Conservation (phyloP, 2,329 filamentous ascomycete species). For the Plectosphaerella sp. region DNA sequence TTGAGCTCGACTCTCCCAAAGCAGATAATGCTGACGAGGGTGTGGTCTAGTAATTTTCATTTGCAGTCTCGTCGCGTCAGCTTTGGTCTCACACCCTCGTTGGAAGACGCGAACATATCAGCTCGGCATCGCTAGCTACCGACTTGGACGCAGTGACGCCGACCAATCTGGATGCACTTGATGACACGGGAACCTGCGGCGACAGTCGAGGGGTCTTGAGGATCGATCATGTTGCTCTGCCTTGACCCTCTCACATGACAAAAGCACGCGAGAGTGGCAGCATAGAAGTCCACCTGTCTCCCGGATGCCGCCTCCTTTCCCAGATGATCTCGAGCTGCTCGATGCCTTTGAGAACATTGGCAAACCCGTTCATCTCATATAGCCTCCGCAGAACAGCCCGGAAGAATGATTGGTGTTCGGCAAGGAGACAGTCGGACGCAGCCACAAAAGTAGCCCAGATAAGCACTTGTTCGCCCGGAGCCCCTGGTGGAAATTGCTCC, state of each 20-base stretch:
- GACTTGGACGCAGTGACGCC: no score
- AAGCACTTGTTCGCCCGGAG: constrained; percentile 17
- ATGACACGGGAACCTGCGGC: no score
- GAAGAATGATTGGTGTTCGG: constrained; percentile 20
- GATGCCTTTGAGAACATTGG: constrained; percentile 16
- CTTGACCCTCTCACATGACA: constrained; percentile 17
- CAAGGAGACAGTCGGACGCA: constrained; percentile 16
- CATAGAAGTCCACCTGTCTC: constrained; percentile 18
- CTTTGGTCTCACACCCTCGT: no score
- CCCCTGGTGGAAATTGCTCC: constrained; percentile 11
- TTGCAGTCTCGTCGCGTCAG: no score
- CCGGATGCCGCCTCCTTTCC: constrained; percentile 8
- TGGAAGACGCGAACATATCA: no score
- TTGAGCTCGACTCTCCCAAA: no score
- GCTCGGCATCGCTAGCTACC: no score
- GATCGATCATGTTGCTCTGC: no score
- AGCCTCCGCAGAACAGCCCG: constrained; percentile 10
- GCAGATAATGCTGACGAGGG: no score
- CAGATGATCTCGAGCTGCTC: constrained; percentile 17
- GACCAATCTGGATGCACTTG: no score
- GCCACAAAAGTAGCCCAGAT: constrained; percentile 22
- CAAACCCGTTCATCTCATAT: constrained; percentile 17
- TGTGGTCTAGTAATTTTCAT: no score
- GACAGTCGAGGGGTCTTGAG: no score
- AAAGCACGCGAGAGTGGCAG: constrained; percentile 17